Base-by-base conservation (phyloP, 1,284 basidiomycete species). In the Ganoderma meredithae region DNA sequence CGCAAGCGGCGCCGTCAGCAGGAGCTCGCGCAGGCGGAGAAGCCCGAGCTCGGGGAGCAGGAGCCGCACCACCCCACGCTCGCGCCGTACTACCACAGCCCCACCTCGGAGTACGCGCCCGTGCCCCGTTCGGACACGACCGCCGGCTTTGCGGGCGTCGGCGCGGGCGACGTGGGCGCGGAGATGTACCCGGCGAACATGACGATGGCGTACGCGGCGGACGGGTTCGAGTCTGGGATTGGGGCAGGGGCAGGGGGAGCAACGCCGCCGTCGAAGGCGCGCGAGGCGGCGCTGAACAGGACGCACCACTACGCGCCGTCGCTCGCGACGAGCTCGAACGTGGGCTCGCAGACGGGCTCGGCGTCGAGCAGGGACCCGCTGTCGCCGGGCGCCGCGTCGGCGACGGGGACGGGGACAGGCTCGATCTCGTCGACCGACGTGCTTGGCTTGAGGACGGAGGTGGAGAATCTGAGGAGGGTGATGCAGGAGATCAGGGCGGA, bases 401-500 rank as follows among this genome's bases (percentile, higher is more conserved):
- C 59, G 6, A 17, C 65, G 33, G 22, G 27, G 19, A n/a, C 52
- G 49, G 65, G 61, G 6, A 17, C 65, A 27, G 22, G 27, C 25
- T 67, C 71, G 25, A 33, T 75, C 10, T 73, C 75, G 33, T 72
- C 75, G 41, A 68, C 67, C 39, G 76, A 75, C 39, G 72, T 78
- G 10, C n/a, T 67, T 3, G 71, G 70, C 7, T 64, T 77, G 55
- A 72, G 75, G 12, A 58, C 70, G 9, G 77, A 78, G 67, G 75
- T 78, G 40, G 74, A 75, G 69, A 75, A 76, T 52, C 61, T 78
- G 62, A 66, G 77, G 63, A 64, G 71, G 40, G 74, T 73, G 27
- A 76, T 78, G 74, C 69, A 74, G 69, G 70, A 74, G 55, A 66
- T 78, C 27, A 72, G 71, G 22, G 70, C 67, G 53, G 75, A 74